Conservation (phyloP, 768 basidiomycete species). For the Tulasnella sp. region DNA sequence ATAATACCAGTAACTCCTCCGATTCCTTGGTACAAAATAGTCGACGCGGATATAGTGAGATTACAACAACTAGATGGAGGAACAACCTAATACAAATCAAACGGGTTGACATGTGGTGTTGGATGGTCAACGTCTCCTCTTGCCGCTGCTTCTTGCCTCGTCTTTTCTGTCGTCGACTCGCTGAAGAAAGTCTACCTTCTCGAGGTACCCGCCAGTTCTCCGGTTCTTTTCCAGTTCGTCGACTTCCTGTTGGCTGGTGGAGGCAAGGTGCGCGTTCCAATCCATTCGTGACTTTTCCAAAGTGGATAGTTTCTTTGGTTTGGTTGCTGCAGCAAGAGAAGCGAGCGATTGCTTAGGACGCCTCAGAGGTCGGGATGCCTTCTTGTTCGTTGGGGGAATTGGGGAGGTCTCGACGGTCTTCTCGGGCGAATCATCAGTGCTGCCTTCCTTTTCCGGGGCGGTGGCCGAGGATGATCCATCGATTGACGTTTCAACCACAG, state of each 20-base stretch:
- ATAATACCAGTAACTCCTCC: too few relatives aligned
- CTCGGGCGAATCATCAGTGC: background rate
- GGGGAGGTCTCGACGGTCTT: slow-evolving; percentile 28
- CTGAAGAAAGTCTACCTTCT: slow-evolving; percentile 71
- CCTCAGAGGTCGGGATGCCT: slow-evolving; percentile 57
- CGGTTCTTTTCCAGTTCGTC: slow-evolving; percentile 67
- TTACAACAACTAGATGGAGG: too few relatives aligned
- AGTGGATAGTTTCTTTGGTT: slow-evolving; percentile 67
- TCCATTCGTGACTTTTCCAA: slow-evolving; percentile 81
- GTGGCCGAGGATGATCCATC: slow-evolving; percentile 17
- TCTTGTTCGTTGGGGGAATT: too few relatives aligned
- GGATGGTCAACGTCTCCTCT: slow-evolving; percentile 20
- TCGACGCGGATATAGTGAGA: too few relatives aligned
- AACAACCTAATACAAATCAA: too few relatives aligned
- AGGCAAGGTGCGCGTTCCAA: slow-evolving; percentile 56
- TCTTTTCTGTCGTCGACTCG: slow-evolving; percentile 64
- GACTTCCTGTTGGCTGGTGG: slow-evolving; percentile 33
- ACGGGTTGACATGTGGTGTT: too few relatives aligned
- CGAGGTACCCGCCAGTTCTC: slow-evolving; percentile 57
- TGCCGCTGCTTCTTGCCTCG: slow-evolving; percentile 45
- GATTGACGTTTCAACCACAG: slow-evolving; percentile 32
- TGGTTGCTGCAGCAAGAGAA: slow-evolving; percentile 23
- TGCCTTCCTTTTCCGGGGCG: slow-evolving; percentile 13
- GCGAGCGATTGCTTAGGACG: slow-evolving; percentile 11
- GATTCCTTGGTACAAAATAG: too few relatives aligned